phyloP scores from a whole-genome alignment of 2,329 filamentous ascomycete genomes.

The Didymella exigua region DNA sequence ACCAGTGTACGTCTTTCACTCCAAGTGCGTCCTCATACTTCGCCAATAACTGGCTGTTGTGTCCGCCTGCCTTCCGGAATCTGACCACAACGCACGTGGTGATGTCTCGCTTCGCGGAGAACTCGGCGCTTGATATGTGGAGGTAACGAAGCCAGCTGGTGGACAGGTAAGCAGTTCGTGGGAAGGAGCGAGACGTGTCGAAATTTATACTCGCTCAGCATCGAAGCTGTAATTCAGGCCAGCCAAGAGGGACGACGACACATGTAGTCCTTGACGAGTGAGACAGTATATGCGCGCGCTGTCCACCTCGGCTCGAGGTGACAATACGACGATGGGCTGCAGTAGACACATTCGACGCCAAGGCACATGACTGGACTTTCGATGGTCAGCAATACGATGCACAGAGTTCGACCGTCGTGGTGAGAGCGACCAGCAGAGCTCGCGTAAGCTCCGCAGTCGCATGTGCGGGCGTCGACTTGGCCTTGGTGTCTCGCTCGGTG shows the following conservation, averaged over 20 bases:
- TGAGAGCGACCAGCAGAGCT: not conserved
- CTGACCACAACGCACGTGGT: not conserved
- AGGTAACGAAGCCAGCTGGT: not conserved
- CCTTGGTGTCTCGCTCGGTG: not conserved
- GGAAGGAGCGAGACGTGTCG: no score
- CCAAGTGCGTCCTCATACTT: not conserved
- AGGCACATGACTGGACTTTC: not conserved
- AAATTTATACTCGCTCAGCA: not conserved
- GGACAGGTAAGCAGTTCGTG: not conserved
- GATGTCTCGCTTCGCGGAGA: not conserved
- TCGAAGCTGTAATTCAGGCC: not conserved
- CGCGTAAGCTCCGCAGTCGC: not conserved
- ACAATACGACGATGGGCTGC: not conserved
- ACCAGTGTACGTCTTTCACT: not conserved
- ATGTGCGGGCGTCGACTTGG: constrained; percentile 7
- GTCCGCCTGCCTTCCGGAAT: not conserved
- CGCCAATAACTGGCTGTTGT: not conserved
- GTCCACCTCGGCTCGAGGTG: not conserved
- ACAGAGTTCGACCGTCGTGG: not conserved
- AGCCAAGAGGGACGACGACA: not conserved
- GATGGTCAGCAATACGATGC: not conserved
- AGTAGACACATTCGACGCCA: not conserved
- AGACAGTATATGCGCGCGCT: not conserved
- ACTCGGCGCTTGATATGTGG: not conserved
- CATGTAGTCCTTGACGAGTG: not conserved